Percentiles rank a stretch among this genome's conserved stretches.
phyloP scores from a whole-genome alignment of 2,329 filamentous ascomycete species.

The Alternaria burnsii region DNA sequence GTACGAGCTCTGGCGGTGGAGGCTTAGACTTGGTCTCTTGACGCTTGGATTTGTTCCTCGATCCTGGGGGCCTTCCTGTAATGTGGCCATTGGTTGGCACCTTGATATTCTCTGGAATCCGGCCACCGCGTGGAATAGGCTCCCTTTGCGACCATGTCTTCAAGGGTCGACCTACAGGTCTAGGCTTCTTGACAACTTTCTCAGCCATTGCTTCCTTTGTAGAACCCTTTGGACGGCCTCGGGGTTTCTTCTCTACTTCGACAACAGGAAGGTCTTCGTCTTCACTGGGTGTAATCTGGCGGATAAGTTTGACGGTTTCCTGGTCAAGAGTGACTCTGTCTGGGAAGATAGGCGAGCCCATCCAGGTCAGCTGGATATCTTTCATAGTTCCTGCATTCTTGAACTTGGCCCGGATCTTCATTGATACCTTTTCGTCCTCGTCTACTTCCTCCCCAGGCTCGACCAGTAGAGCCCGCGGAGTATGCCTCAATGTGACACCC shows the following conservation, averaged over 20 bases:
- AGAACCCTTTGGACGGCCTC: neutral
- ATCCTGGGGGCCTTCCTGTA: conserved; percentile 29
- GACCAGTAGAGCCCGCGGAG: conserved; percentile 23
- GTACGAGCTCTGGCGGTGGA: neutral
- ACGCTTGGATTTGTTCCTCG: conserved; percentile 17
- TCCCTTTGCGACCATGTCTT: neutral
- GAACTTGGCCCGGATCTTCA: conserved; percentile 20
- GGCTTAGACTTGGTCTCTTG: neutral
- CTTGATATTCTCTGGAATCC: neutral
- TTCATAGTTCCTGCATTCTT: conserved; percentile 34
- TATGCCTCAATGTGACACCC: conserved; percentile 47
- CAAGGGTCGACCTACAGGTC: conserved; percentile 6
- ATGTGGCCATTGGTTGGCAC: neutral
- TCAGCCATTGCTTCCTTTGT: neutral
- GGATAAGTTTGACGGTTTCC: conserved; percentile 30
- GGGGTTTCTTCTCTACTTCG: neutral
- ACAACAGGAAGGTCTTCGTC: neutral
- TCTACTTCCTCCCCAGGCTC: conserved; percentile 12
- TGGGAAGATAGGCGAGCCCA: conserved; percentile 47
- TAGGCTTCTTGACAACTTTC: neutral
- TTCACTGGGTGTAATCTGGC: neutral
- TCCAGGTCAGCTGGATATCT: conserved; percentile 50
- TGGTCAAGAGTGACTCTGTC: conserved; percentile 33
- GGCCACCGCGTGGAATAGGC: conserved; percentile 10
- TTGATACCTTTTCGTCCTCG: conserved; percentile 8